These are phyloP conservation scores for Fusarium sp. DNA, from an alignment of 2,329 filamentous ascomycete genomes.

Conservation along the genomic window DNA sequence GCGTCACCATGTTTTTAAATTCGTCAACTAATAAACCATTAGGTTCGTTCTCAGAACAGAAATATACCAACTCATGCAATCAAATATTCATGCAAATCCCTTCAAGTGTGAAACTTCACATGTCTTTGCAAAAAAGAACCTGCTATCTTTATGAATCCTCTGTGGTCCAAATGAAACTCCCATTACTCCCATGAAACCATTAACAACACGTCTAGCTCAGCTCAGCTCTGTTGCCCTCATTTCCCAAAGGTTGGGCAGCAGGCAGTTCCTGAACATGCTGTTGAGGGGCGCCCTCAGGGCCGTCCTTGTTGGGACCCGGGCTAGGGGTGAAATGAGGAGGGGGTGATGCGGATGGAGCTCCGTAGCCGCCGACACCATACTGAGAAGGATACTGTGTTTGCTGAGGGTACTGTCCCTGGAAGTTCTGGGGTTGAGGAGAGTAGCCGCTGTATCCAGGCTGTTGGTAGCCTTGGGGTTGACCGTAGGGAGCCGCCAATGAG, in stretches of 20 bases:
- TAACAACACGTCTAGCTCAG: conserved; percentile 31
- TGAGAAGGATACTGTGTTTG: conserved; percentile 39
- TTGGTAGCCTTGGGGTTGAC: conserved; percentile 36
- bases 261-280: conserved; percentile 42
- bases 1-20: conserved; percentile 17
- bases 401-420: conserved; percentile 32
- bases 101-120: conserved; percentile 2
- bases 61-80: conserved; percentile 32
- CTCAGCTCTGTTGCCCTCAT: conserved; percentile 48
- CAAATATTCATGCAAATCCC: conserved; percentile 17
- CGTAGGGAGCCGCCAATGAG: conserved; percentile 30
- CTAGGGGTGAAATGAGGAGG: conserved; percentile 46
- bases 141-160: not conserved
- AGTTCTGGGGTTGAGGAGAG: conserved; percentile 32
- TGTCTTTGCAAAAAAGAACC: conserved; percentile 20
- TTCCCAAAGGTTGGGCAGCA: conserved; percentile 43
- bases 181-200: not conserved
- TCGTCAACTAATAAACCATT: conserved; percentile 17
- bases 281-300: conserved; percentile 13
- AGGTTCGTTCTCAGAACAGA: conserved; percentile 18
- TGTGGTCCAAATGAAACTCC: conserved; percentile 4
- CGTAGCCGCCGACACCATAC: conserved; percentile 34
- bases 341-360: conserved; percentile 37
- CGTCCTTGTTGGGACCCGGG: conserved; percentile 40
- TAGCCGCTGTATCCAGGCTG: conserved; percentile 37